Percentiles rank a stretch among this genome's conserved stretches.
Evolutionary conservation across 2,329 filamentous ascomycete species (phyloP).

Genomic region (Westerdykella ornata): DNA sequence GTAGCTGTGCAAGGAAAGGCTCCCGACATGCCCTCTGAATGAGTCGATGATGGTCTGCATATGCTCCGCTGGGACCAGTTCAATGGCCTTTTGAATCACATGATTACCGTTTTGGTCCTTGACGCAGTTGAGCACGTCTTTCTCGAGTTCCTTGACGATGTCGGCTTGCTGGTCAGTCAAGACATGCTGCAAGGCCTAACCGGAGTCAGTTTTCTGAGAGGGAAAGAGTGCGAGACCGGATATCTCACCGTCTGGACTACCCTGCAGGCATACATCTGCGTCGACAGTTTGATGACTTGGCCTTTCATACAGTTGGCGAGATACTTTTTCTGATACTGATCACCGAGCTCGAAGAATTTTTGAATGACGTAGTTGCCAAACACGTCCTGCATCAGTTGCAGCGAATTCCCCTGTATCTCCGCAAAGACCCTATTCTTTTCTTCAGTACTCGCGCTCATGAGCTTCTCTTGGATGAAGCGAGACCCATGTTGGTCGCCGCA

Average conservation of each 20-base stretch:
- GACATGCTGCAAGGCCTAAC: conserved; percentile 76
- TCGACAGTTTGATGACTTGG: conserved; percentile 70
- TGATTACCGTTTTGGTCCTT: conserved; percentile 92
- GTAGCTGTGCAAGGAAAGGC: conserved; percentile 71
- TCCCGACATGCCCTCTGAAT: conserved; percentile 66
- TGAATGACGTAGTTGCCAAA: conserved; percentile 99
- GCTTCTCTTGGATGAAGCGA: conserved; percentile 87
- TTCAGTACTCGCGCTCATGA: conserved; percentile 88
- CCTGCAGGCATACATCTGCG: conserved; percentile 87
- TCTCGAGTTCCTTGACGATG: conserved; percentile 75
- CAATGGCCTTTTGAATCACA: conserved; percentile 89
- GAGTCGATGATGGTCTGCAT: conserved; percentile 80
- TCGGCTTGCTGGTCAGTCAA: conserved; percentile 84
- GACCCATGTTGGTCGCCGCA: conserved; percentile 94
- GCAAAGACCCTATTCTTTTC: conserved; percentile 87
- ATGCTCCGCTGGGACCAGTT: conserved; percentile 67
- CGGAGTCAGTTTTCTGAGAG: conserved; percentile 15
- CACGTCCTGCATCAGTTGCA: conserved; percentile 90
- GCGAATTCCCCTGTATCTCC: conserved; percentile 75
- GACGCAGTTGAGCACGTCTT: conserved; percentile 68
- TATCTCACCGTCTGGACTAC: conserved; percentile 85
- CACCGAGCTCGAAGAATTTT: conserved; percentile 94
- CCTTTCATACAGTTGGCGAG: conserved; percentile 82
- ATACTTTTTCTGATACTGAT: conserved; percentile 83
- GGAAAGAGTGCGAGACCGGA: background rate